A percentile compares a stretch with the other conserved stretches of the same genome.
Conservation (phyloP, 2,329 filamentous ascomycete genomes). For the Beauveria sp. region DNA sequence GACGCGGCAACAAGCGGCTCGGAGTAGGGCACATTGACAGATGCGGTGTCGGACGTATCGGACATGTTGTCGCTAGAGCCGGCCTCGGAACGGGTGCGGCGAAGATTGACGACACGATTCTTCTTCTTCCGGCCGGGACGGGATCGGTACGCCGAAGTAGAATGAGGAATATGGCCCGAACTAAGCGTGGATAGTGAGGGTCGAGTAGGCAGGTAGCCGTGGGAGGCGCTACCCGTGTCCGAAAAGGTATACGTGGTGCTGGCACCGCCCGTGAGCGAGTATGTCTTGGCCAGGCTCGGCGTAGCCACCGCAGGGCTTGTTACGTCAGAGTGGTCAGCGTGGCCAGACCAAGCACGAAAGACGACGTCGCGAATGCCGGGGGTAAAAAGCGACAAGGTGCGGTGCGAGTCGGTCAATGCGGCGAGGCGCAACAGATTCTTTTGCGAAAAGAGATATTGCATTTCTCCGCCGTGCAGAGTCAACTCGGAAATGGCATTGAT, state of each 20-base stretch:
- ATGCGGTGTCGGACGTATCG: constrained; percentile 43
- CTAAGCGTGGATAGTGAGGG: constrained; percentile 57
- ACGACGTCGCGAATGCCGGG: constrained; percentile 84
- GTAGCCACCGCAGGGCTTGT: constrained; percentile 39
- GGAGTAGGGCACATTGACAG: constrained; percentile 51
- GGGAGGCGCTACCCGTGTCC: constrained; percentile 56
- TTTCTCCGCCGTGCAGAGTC: constrained; percentile 72
- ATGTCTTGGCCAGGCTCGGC: constrained; percentile 52
- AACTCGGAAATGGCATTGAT: constrained; percentile 67
- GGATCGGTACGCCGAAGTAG: constrained; percentile 54
- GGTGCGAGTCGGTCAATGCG: constrained; percentile 77
- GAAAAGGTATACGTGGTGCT: constrained; percentile 67
- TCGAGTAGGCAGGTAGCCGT: constrained; percentile 58
- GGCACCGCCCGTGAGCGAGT: constrained; percentile 51
- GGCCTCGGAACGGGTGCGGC: constrained; percentile 50
- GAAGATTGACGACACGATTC: constrained; percentile 72
- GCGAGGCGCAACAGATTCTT: constrained; percentile 84
- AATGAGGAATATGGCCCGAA: constrained; percentile 55
- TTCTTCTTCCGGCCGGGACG: constrained; percentile 69
- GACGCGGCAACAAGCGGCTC: constrained; percentile 50
- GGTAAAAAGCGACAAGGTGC: constrained; percentile 85
- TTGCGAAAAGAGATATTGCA: constrained; percentile 87
- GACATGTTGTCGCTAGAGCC: constrained; percentile 44
- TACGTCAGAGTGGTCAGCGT: constrained; percentile 60
- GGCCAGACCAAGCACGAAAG: constrained; percentile 85